Base-by-base conservation (phyloP, 2,329 filamentous ascomycete genomes). In the Lasiodiplodia citricola region DNA sequence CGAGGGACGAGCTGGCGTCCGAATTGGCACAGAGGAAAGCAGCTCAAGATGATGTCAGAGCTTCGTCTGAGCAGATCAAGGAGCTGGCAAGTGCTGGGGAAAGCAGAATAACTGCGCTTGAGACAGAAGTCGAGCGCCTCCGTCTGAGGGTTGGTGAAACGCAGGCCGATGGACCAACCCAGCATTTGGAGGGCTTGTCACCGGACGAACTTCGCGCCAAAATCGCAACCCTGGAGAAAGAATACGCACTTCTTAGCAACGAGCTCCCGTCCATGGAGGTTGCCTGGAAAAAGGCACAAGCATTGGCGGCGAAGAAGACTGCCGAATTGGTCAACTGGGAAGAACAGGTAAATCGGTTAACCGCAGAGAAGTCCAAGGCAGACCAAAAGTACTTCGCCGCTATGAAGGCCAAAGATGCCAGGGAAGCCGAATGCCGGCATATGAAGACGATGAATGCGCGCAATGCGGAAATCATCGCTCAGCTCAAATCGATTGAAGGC, bases 381-480 rank as follows among this genome's bases (percentile, higher is more conserved):
- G 96, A 99, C 76, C 95, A 98, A 77, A 98, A 98, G 80, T 99
- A 97, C 78, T 98, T 98, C 79, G 93, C 92, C 1, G 93, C 94
- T 10, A 94, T 97, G 85, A 97, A 97, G 78, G 91, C 94, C 73
- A 96, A 95, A 76, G 95, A 98, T 75, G 90, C 92, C 55, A 87
- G 93, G 63, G 91, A 94, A 69, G 86, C 88, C 69, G 95, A 98
- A 80, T 90, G 96, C 57, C 87, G 92, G 73, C 87, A 90, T 3
- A 83, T 97, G 69, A 90, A 93, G 70, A 86, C 89, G 70, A 94
- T 98, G 78, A 96, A 95, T 76, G 86, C 88, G 58, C 97, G 97
- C 81, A 96, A 92, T 68, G 94, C 93, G 0, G 96, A 98, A 77
- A 96, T 98, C 70, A 94, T 99, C 52, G 87, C 93, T 0, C 92